phyloP scores from a whole-genome alignment of 139 green algal species.

The Chlamydomonas asymmetrica region DNA sequence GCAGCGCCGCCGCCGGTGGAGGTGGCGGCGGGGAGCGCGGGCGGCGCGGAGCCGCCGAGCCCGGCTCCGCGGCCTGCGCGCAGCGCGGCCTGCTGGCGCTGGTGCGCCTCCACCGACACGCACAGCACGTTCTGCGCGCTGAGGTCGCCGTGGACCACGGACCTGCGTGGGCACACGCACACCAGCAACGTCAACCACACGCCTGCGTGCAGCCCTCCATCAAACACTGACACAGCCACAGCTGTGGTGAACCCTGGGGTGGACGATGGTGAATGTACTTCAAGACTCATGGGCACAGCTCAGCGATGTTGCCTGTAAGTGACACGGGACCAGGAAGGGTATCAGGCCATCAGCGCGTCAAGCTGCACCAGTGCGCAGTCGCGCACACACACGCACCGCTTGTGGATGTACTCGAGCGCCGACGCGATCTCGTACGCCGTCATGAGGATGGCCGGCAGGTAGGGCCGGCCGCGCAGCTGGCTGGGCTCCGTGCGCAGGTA shows the following conservation, averaged over 20 bases:
- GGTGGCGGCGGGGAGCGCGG: neutral
- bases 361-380: no score
- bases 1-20: neutral
- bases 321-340: neutral
- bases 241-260: neutral
- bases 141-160: slow-evolving; percentile 66
- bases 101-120: no score
- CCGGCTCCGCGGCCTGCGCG: no score
- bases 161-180: no score
- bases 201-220: no score
- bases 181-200: no score
- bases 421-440: slow-evolving; percentile 33
- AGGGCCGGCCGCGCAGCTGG: neutral
- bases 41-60: no score
- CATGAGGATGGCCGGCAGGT: slow-evolving; percentile 22
- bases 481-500: slow-evolving; percentile 6
- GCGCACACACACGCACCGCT: slow-evolving; percentile 21
- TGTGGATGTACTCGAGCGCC: slow-evolving; percentile 56
- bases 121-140: slow-evolving; percentile 66
- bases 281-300: no score
- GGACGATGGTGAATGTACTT: no score
- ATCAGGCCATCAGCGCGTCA: neutral
- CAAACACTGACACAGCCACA: slow-evolving; percentile 20
- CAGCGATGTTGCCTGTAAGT: neutral
- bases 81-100: no score